These are phyloP conservation scores for Arachis monticola DNA, from an alignment of 331 rosid species.

Conservation along the genomic window DNA sequence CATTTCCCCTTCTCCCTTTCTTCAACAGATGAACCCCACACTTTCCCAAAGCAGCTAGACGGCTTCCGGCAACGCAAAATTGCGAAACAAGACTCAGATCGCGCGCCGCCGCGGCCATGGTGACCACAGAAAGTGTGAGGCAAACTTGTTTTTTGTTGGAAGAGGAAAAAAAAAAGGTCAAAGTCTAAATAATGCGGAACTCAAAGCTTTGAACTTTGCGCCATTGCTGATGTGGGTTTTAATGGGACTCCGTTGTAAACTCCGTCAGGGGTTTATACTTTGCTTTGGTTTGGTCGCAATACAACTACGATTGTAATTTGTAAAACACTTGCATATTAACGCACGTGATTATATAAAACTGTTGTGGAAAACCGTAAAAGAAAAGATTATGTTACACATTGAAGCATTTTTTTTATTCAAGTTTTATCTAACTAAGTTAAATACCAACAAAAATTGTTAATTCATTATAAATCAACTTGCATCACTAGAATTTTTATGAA, in stretches of 20 bases:
- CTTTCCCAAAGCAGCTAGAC: constrained; percentile 25
- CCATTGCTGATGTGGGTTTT: constrained; percentile 17
- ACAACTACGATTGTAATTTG: too few species aligned
- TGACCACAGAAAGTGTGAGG: not conserved
- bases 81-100: constrained; percentile 43
- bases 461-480: too few species aligned
- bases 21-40: constrained; percentile 27
- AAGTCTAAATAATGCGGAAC: constrained; percentile 25
- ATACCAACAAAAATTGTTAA: too few species aligned
- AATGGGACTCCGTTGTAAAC: constrained; percentile 43
- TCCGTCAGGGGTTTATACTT: constrained; percentile 43
- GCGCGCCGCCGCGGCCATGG: constrained; percentile 43
- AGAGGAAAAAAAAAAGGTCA: not conserved
- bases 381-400: too few species aligned
- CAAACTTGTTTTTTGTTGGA: not conserved
- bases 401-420: too few species aligned
- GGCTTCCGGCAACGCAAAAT: constrained; percentile 28
- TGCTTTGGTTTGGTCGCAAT: too few species aligned
- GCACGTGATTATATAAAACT: too few species aligned
- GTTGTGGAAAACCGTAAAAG: too few species aligned
- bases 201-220: constrained; percentile 1
- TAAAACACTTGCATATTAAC: too few species aligned
- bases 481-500: too few species aligned
- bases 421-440: too few species aligned
- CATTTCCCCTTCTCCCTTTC: constrained; percentile 50